Evolutionary conservation across 1,284 basidiomycete genomes (phyloP).

Genomic region (Fomitiporia mediterranea): DNA sequence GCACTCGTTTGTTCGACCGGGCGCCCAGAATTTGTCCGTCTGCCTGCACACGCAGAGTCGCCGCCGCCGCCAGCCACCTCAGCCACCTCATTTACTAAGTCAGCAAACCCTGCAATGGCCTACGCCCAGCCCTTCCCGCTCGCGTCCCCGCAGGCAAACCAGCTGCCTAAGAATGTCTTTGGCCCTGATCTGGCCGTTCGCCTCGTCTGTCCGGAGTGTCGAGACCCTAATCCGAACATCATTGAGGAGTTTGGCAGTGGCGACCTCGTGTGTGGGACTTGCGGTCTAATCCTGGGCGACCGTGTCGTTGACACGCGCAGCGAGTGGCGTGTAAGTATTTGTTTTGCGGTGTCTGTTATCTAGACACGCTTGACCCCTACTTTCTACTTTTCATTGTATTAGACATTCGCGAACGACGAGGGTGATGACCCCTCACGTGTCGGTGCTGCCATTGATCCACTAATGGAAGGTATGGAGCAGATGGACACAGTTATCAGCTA

Average conservation of each 20-base stretch:
- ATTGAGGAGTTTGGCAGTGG: conserved; percentile 97
- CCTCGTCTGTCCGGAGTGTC: conserved; percentile 92
- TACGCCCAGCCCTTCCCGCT: conserved; percentile 70
- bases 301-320: conserved; percentile 96
- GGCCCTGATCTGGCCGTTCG: conserved; percentile 84
- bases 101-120: conserved; percentile 37
- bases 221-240: conserved; percentile 88
- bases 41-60: conserved; percentile 4
- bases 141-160: conserved; percentile 43
- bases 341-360: conserved; percentile 25
- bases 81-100: background rate
- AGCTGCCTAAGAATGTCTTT: conserved; percentile 43
- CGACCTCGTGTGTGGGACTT: conserved; percentile 95
- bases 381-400: conserved; percentile 26
- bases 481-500: conserved; percentile 94
- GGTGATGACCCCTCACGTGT: conserved; percentile 99
- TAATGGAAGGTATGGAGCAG: conserved; percentile 91
- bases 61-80: too few species aligned
- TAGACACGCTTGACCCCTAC: conserved; percentile 25
- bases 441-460: conserved; percentile 89
- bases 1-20: conserved; percentile 6
- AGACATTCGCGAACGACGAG: conserved; percentile 99
- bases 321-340: conserved; percentile 88
- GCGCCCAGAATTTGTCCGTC: conserved; percentile 6
- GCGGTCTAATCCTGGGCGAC: conserved; percentile 94